These are phyloP conservation scores for Mycena kentingensis DNA, from an alignment of 768 basidiomycete genomes.

Conservation along the genomic window DNA sequence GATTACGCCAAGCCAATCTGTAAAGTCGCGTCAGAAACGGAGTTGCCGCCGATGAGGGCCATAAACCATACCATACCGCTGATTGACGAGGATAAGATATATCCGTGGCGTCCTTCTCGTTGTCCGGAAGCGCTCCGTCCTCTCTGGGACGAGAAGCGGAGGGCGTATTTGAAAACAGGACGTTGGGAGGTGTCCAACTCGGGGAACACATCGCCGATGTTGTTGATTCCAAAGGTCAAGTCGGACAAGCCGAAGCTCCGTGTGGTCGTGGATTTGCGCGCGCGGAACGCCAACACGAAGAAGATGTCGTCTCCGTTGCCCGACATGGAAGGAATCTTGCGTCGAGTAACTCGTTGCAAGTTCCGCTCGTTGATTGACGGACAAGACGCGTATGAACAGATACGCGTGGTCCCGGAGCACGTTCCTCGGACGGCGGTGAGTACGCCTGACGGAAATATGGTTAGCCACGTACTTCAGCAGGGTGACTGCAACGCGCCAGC, in stretches of 20 bases:
- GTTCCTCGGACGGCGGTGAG: constrained; percentile 25
- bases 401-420: constrained; percentile 25
- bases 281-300: no score
- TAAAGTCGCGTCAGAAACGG: constrained; percentile 18
- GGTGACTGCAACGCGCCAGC: constrained; percentile 11
- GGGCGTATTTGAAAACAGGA: constrained; percentile 1
- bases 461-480: constrained; percentile 32
- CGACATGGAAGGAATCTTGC: no score
- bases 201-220: constrained; percentile 4
- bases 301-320: no score
- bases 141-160: constrained; percentile 4
- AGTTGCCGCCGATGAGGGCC: constrained; percentile 27
- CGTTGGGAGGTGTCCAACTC: constrained; percentile 5
- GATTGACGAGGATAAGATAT: constrained; percentile 27
- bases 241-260: neutral
- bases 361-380: constrained; percentile 28
- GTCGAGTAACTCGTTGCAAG: no score
- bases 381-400: constrained; percentile 45
- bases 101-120: no score
- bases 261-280: neutral
- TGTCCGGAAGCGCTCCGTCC: constrained; percentile 21
- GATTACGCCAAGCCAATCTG: no score
- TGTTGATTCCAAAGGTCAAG: constrained; percentile 2
- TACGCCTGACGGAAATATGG: constrained; percentile 33
- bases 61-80: constrained; percentile 32